These are phyloP conservation scores for Aspergillus bridgeri DNA, from an alignment of 495 filamentous ascomycete species.

Conservation along the genomic window DNA sequence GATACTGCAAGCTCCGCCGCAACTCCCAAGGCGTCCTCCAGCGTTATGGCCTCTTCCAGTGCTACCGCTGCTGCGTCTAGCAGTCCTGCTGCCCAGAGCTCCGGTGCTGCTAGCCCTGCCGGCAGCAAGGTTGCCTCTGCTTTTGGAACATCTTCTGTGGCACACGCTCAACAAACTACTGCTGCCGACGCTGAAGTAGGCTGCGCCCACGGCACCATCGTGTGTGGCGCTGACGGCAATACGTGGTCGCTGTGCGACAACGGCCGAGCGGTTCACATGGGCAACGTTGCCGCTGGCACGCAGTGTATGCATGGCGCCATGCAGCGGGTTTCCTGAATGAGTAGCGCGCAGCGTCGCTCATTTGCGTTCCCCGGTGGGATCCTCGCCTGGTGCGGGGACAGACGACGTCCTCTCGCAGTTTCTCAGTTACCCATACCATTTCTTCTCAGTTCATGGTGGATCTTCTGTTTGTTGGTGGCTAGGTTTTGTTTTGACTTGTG, in stretches of 20 bases:
- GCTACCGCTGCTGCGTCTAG: neutral
- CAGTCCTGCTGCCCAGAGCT: no score
- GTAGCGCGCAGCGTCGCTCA: no score
- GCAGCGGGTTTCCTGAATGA: neutral
- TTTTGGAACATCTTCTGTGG: neutral
- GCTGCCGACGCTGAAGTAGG: conserved; percentile 3
- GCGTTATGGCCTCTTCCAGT: neutral
- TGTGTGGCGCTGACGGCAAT: conserved; percentile 38
- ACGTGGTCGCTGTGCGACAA: conserved; percentile 37
- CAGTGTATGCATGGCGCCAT: conserved; percentile 29
- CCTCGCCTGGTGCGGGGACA: conserved; percentile 8
- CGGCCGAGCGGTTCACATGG: conserved; percentile 35
- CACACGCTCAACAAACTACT: conserved; percentile 10
- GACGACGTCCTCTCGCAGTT: neutral
- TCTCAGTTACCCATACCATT: neutral
- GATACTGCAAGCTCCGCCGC: no score
- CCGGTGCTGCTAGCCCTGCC: neutral
- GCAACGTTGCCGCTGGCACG: conserved; percentile 39
- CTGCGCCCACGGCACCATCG: conserved; percentile 30
- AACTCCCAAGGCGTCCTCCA: no score
- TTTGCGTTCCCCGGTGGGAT: neutral
- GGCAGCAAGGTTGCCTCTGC: conserved; percentile 1
- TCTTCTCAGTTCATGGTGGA: neutral
- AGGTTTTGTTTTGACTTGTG: no score
- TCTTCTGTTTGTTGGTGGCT: neutral